These are phyloP conservation scores for Suhomyces pyralidae DNA, from an alignment of 805 yeast species.

Conservation along the genomic window DNA sequence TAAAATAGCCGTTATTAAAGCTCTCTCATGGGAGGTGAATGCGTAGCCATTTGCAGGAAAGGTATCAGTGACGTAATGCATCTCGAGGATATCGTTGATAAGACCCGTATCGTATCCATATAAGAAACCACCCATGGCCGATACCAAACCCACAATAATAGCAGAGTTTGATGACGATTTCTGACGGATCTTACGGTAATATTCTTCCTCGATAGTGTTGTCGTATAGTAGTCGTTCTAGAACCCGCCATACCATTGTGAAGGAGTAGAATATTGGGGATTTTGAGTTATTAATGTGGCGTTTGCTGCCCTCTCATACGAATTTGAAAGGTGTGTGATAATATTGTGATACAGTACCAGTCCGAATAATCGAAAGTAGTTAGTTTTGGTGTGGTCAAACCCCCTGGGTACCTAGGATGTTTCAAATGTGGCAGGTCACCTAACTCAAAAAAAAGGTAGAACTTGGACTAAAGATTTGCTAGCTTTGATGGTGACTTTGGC, in stretches of 20 bases:
- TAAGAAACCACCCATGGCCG: slow-evolving; percentile 88
- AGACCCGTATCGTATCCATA: slow-evolving; percentile 91
- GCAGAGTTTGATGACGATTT: slow-evolving; percentile 61
- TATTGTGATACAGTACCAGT: not conserved
- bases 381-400: not conserved
- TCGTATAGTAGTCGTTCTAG: slow-evolving; percentile 31
- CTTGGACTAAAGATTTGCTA: not conserved
- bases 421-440: not conserved
- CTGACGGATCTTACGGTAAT: slow-evolving; percentile 37
- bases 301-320: not conserved
- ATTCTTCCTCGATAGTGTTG: slow-evolving; percentile 34
- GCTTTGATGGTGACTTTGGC: not conserved
- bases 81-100: slow-evolving; percentile 73
- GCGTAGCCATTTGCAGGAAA: slow-evolving; percentile 48
- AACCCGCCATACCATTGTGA: slow-evolving; percentile 4
- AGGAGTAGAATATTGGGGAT: not conserved
- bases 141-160: slow-evolving; percentile 69
- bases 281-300: not conserved
- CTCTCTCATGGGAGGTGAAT: slow-evolving; percentile 61
- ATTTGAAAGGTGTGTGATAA: not conserved
- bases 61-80: slow-evolving; percentile 59
- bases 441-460: not conserved
- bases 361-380: not conserved
- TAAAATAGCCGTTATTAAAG: slow-evolving; percentile 73
- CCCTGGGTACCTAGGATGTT: not conserved